Base-by-base conservation (phyloP, 805 yeast genomes). In the Wilhelminamyces savonicus region DNA sequence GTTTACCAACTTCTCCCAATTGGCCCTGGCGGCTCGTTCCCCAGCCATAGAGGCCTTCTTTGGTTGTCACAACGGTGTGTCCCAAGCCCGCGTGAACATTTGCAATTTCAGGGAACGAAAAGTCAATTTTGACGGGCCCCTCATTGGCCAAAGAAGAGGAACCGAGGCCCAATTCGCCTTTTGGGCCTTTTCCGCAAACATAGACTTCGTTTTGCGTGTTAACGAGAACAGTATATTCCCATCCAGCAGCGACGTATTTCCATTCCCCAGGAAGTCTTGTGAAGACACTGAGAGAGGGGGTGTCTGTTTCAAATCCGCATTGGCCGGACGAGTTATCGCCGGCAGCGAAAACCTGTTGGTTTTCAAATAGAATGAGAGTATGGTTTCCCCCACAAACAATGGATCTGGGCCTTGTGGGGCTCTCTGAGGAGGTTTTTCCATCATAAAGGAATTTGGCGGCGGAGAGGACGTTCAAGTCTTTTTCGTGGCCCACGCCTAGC, bases 341-440 rank as follows among this genome's bases (percentile, higher is more conserved):
- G 28, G 74, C 42, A 0, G 71, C 71, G 38, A 54, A 77, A 1
- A 79, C 50, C 0, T 54, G 49, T 1, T 90, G 90, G 27, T 66
- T 54, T 1, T 54, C 59, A 9, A 71, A 50, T 6, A 86, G 49
- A 2, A 85, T 37, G 12, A 84, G 43, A 0, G 94, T 79, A 50
- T 90, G 97, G 43, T 88, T 88, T 0, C 97, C 97, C 4, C 96
- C 97, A 43, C 87, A 76, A 1, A 66, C 69, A 9, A 87, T 61
- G 40, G 63, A 60, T 28, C 46, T 31, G 0, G 78, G 69, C n/a
- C 29, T 37, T 3, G 21, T 12, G 7, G 31, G 29, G 12, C 41
- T 16, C 27, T 24, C 69, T 53, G 8, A 29, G 38, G 14, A 51
- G 41, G 24, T 15, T 6, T 21, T 18, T 8, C 35, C 41, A 19